phyloP scores from a whole-genome alignment of 805 yeast genomes.

The Cyberlindnera xylosilytica region DNA sequence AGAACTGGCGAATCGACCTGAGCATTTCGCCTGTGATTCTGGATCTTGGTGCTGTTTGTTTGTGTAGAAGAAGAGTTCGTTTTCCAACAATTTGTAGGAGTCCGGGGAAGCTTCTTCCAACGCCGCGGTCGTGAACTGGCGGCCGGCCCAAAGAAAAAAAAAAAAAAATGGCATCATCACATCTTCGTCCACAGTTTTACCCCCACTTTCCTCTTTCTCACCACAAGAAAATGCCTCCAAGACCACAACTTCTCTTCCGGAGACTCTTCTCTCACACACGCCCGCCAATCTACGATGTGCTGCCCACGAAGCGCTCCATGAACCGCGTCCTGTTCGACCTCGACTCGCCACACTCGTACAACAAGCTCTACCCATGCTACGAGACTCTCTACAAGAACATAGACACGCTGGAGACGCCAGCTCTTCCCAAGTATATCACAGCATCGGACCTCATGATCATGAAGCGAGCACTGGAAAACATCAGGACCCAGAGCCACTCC shows the following conservation, averaged over 20 bases:
- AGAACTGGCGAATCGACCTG: constrained; percentile 12
- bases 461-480: constrained; percentile 61
- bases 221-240: background rate
- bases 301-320: constrained; percentile 57
- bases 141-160: background rate
- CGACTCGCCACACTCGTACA: constrained; percentile 54
- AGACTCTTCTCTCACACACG: constrained; percentile 22
- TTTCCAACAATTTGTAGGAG: background rate
- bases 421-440: constrained; percentile 42
- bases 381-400: constrained; percentile 47
- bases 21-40: background rate
- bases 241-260: background rate
- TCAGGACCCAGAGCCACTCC: constrained; percentile 58
- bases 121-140: too few species aligned
- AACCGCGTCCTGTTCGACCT: constrained; percentile 64
- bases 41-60: too few species aligned
- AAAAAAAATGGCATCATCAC: background rate
- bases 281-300: constrained; percentile 42
- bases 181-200: background rate
- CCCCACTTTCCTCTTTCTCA: background rate
- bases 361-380: constrained; percentile 51
- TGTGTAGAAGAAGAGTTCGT: too few species aligned
- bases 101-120: constrained; percentile 4
- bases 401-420: constrained; percentile 30
- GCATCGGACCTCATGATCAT: constrained; percentile 64